Percentiles rank a stretch among this genome's conserved stretches.
Evolutionary conservation across 2,329 filamentous ascomycete species (phyloP).

Genomic region (Chalara sp.): DNA sequence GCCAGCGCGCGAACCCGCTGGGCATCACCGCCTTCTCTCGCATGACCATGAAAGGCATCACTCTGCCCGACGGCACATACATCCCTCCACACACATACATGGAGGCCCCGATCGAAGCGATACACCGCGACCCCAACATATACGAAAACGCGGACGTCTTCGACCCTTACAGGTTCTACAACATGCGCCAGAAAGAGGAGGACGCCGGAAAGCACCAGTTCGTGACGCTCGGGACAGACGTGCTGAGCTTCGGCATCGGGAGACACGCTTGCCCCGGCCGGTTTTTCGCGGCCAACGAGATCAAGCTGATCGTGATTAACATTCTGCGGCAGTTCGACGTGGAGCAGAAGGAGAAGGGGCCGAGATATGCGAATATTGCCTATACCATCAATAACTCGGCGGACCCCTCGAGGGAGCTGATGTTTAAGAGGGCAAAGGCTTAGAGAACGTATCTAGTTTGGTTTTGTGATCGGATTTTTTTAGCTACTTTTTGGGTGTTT

Average conservation of each 20-base stretch:
- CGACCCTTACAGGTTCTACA: background rate
- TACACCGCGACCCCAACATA: background rate
- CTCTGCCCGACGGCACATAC: background rate
- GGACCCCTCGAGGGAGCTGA: too few species aligned
- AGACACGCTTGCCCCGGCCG: background rate
- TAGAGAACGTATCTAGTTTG: too few species aligned
- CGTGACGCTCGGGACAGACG: too few species aligned
- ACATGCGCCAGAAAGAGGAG: background rate
- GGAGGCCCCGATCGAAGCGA: background rate
- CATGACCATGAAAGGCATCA: background rate
- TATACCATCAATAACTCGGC: too few species aligned
- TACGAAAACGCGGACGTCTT: background rate
- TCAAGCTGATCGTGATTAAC: background rate
- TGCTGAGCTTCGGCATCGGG: background rate
- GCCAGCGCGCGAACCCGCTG: background rate
- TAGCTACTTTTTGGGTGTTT: too few species aligned
- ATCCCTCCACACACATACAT: background rate
- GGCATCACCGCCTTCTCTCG: background rate
- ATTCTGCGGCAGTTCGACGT: background rate
- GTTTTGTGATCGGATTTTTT: too few species aligned
- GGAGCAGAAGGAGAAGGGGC: background rate
- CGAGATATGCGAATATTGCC: background rate
- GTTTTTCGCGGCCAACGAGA: background rate
- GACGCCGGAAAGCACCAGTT: too few species aligned
- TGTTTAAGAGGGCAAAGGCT: too few species aligned